A percentile compares a stretch with the other conserved stretches of the same genome.
These are phyloP conservation scores for Pseudoneurospora amorphoporcata DNA, from an alignment of 495 filamentous ascomycete species.

Conservation along the genomic window DNA sequence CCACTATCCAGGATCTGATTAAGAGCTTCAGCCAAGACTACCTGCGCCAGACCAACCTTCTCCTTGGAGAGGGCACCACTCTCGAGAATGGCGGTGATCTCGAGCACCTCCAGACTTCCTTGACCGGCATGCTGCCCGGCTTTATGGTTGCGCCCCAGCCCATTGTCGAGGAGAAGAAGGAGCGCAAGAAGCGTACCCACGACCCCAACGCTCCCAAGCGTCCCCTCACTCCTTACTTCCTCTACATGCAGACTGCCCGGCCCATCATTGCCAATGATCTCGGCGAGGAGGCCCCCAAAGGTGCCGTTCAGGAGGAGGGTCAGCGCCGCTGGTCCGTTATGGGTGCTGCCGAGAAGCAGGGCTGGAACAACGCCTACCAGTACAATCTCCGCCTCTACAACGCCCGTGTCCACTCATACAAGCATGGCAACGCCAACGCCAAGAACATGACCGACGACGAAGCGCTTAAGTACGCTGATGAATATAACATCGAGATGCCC, in stretches of 20 bases:
- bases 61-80: conserved; percentile 53
- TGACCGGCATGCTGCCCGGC: conserved; percentile 20
- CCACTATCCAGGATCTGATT: conserved; percentile 62
- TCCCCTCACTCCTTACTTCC: conserved; percentile 85
- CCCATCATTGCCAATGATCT: conserved; percentile 66
- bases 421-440: conserved; percentile 51
- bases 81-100: conserved; percentile 40
- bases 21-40: conserved; percentile 68
- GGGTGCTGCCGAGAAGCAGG: conserved; percentile 57
- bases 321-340: conserved; percentile 73
- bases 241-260: conserved; percentile 81
- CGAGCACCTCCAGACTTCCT: conserved; percentile 40
- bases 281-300: conserved; percentile 56
- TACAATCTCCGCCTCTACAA: conserved; percentile 69
- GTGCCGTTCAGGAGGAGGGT: conserved; percentile 73
- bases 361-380: conserved; percentile 65
- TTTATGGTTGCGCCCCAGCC: conserved; percentile 26
- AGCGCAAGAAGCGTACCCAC: conserved; percentile 76
- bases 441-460: conserved; percentile 52
- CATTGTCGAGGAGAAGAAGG: conserved; percentile 57
- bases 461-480: conserved; percentile 46
- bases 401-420: conserved; percentile 62
- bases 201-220: conserved; percentile 95
- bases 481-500: conserved; percentile 35
- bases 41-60: conserved; percentile 68